Evolutionary conservation across 2,329 filamentous ascomycete genomes (phyloP), one percentile per base, ranked within the genome.

Genomic region (Cladobotryum mycophilum): DNA sequence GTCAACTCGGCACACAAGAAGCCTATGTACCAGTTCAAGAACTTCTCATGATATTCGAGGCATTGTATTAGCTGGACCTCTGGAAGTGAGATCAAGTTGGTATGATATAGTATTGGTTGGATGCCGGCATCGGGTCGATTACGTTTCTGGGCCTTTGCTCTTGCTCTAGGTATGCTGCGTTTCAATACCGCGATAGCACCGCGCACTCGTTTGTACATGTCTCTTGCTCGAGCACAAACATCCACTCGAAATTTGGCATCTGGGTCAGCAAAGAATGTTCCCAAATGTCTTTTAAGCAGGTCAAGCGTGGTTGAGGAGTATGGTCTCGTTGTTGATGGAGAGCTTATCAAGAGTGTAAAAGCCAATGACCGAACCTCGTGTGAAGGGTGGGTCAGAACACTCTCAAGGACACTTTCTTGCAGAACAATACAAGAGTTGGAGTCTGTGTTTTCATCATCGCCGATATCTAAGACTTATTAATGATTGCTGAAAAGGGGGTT

Each of bases 161-260:
- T 64, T 43, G 58, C 66, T 52, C 67, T 61, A 8, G 65, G 60
- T 14, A 76, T 68, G 53, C 69, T 71, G 38, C 74, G 71, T 33
- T 73, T 72, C 17, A 86, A 67, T 9, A 77, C 74, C 15, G 78
- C 75, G 15, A 85, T 81, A 9, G 84, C 80, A 20, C 83, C 84
- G 56, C 86, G 79, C 4, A 95, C 72, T 41, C 91, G 83, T 59
- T 86, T 84, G 52, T 91, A 81, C 64, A 97, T 81, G 58, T 85
- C 84, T 54, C 88, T 85, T 2, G 86, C 82, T 55, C 88, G 80
- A 20, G 83, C 82, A 22, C 92, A 76, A 2, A 95, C 76, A 58
- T 95, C 89, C 52, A 91, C 86, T 51, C 93, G 82, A 57, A 91
- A 86, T 60, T 92, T 89, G 5, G 92, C 84, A 63, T 96, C 90